Evolutionary conservation across 2,329 filamentous ascomycete genomes (phyloP), one percentile per base, ranked within the genome.

Genomic region (Hymenoscyphus fructigenus): DNA sequence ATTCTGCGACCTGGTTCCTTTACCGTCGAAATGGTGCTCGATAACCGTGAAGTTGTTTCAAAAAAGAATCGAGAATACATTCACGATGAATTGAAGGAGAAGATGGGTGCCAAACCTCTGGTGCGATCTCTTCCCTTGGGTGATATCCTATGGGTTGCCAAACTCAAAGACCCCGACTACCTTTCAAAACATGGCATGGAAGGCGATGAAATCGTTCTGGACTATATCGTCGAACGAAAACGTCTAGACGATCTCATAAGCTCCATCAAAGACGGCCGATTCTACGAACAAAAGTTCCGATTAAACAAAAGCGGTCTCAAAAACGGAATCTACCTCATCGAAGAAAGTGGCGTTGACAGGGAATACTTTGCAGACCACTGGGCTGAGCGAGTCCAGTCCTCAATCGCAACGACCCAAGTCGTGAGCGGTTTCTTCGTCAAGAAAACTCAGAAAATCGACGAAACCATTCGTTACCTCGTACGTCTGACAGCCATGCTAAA

Each of bases 231-330:
- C 1, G 91, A 95, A 77, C 84, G 91, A 66, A 95, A 95, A 75
- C 83, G 91, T 9, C 83, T 93, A 0, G 91, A 94, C 73, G 91
- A 95, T 75, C 79, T 95, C 57, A 83, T 94, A n/a, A 80, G 84
- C 60, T 93, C 90, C 67, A 92, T 95, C 78, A 92, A 91, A 75
- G 91, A 94, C 67, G 90, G 91, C 0, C 87, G 91, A 2, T 94
- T 93, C 71, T 89, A 90, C 70, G 91, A 95, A 75, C 91, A 95
- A 74, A 94, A 95, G 74, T 94, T 93, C 74, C 88, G 91, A 0
- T 82, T 94, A 12, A 84, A 85, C 62, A 86, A 86, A 60, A 91
- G 87, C 0, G 91, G 91, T 0, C 81, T 92, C n/a, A 86, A 85
- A 65, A 90, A 93, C 70, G 88, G 93, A 15, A 83, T 92, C 44